phyloP scores from a whole-genome alignment of 768 basidiomycete species.

The Boletus fagicola region DNA sequence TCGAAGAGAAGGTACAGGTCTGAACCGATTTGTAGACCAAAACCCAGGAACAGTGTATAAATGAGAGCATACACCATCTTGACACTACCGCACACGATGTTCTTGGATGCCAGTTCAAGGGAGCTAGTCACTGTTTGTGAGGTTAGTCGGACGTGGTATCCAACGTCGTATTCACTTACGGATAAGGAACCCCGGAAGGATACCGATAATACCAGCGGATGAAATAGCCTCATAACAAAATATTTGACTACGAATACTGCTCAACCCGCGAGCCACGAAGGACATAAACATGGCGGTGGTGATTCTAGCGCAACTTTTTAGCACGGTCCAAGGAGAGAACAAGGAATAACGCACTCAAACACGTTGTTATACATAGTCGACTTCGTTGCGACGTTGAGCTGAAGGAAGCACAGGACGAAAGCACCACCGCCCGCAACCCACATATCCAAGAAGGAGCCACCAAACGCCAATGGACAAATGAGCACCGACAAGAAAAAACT shows the following conservation, averaged over 20 bases:
- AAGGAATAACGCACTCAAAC: conserved; percentile 61
- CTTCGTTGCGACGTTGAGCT: conserved; percentile 70
- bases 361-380: conserved; percentile 85
- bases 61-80: conserved; percentile 90
- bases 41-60: conserved; percentile 81
- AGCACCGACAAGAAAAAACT: conserved; percentile 70
- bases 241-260: conserved; percentile 69
- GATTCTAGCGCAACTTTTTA: conserved; percentile 50
- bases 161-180: conserved; percentile 41
- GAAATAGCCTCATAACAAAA: conserved; percentile 95
- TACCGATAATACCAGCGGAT: conserved; percentile 81
- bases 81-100: conserved; percentile 80
- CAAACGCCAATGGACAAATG: conserved; percentile 84
- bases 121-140: conserved; percentile 66
- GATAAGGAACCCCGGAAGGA: conserved; percentile 87
- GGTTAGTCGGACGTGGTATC: conserved; percentile 1
- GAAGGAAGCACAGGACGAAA: conserved; percentile 64
- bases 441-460: conserved; percentile 82
- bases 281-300: conserved; percentile 80
- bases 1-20: conserved; percentile 78
- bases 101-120: conserved; percentile 80
- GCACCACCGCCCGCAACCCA: conserved; percentile 74
- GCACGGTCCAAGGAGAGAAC: neutral
- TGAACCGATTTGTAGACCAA: conserved; percentile 81
- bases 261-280: conserved; percentile 76